These are phyloP conservation scores for Crithidia acanthocephali DNA, from an alignment of 208 protist genomes.

Conservation along the genomic window DNA sequence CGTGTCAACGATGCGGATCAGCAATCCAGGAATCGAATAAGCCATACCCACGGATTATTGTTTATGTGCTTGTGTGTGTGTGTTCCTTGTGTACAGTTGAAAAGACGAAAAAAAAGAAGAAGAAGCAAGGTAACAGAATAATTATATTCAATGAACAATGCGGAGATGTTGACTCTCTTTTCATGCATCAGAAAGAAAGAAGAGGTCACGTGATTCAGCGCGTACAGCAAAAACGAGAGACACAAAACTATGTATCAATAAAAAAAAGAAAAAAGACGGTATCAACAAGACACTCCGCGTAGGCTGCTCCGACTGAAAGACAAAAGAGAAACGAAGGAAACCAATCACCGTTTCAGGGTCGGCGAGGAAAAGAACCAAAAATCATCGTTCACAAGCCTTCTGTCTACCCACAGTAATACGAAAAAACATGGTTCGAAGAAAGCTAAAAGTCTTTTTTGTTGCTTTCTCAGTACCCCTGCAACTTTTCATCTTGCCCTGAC, in stretches of 20 bases:
- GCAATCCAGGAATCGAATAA: background rate
- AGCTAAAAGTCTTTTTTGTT: no score
- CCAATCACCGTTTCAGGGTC: background rate
- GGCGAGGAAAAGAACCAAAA: no score
- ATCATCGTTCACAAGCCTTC: no score
- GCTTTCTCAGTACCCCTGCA: no score
- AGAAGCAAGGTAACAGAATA: conserved; percentile 5
- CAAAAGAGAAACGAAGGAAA: background rate
- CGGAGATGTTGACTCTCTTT: background rate
- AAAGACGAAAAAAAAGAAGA: conserved; percentile 10
- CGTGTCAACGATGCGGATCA: background rate
- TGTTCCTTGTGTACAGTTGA: background rate
- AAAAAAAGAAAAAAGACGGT: background rate
- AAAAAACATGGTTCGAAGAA: no score
- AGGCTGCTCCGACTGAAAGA: background rate
- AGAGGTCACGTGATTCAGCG: background rate
- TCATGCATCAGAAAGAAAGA: background rate
- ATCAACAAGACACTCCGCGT: background rate
- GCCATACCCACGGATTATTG: background rate
- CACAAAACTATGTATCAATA: background rate
- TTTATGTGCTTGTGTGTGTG: background rate
- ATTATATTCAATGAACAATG: conserved; percentile 8
- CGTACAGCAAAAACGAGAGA: background rate
- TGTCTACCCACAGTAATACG: no score
- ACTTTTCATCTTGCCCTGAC: no score